Conservation (phyloP, 179 eudicot genomes). For the Silene vulgaris region DNA sequence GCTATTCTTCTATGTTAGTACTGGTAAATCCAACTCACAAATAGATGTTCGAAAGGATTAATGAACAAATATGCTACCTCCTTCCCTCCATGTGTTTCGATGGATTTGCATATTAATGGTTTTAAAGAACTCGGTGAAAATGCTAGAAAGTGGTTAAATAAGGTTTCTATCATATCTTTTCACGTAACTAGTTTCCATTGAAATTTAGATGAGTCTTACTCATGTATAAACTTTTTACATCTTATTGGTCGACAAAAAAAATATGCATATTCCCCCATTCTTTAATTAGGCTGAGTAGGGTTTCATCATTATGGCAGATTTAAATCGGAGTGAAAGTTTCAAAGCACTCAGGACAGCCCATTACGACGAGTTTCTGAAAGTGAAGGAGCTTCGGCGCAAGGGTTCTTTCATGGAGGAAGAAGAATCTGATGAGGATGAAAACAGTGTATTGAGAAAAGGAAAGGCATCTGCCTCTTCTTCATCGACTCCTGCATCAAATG, state of each 20-base stretch:
- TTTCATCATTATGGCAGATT: constrained; percentile 28
- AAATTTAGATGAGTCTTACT: no score
- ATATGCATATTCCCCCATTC: not conserved
- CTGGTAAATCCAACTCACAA: not conserved
- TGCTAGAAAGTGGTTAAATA: not conserved
- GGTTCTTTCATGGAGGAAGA: constrained; percentile 51
- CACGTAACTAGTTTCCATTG: no score
- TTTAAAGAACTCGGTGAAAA: not conserved
- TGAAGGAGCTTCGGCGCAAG: constrained; percentile 60
- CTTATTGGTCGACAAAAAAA: not conserved
- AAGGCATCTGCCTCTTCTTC: constrained; percentile 28
- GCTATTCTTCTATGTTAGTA: not conserved
- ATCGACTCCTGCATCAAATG: constrained; percentile 28
- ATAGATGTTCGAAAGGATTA: not conserved
- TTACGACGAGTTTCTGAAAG: constrained; percentile 75
- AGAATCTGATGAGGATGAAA: constrained; percentile 42
- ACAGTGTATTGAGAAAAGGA: constrained; percentile 15
- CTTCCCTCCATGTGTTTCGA: not conserved
- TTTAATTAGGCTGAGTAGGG: not conserved
- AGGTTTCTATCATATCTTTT: no score
- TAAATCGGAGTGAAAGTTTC: constrained; percentile 47
- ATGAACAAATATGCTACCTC: not conserved
- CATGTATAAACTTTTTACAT: not conserved
- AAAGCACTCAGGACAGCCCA: constrained; percentile 77
- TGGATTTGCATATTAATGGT: not conserved